Conservation (phyloP, 768 basidiomycete species). For the Mycena maculata region DNA sequence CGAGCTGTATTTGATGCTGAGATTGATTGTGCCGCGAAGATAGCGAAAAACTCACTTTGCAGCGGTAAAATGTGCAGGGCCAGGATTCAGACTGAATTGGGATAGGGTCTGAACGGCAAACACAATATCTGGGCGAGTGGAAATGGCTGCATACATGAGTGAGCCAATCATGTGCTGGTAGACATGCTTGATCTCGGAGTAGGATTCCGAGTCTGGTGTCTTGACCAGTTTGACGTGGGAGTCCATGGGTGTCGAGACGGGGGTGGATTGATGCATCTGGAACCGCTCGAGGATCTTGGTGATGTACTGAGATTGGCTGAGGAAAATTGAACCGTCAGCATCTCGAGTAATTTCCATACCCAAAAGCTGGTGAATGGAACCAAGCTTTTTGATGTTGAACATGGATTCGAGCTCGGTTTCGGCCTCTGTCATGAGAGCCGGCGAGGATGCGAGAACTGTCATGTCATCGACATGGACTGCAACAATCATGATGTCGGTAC, state of each 20-base stretch:
- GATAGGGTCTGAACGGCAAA: conserved; percentile 40
- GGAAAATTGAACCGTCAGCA: conserved; percentile 27
- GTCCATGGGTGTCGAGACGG: conserved; percentile 11
- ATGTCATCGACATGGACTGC: conserved; percentile 42
- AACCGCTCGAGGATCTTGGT: conserved; percentile 28
- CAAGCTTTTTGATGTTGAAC: conserved; percentile 34
- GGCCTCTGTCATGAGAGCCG: neutral
- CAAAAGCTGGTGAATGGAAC: conserved; percentile 34
- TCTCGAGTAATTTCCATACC: conserved; percentile 40
- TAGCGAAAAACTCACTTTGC: conserved; percentile 1
- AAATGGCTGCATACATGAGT: conserved; percentile 44
- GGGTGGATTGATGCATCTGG: conserved; percentile 19
- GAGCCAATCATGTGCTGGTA: conserved; percentile 42
- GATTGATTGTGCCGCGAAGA: conserved; percentile 7
- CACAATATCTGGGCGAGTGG: conserved; percentile 48
- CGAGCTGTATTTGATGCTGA: conserved; percentile 13
- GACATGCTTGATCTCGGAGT: conserved; percentile 30
- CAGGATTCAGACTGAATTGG: conserved; percentile 36
- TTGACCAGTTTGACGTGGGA: conserved; percentile 15
- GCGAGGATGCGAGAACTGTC: conserved; percentile 30
- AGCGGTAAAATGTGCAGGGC: conserved; percentile 8
- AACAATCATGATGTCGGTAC: conserved; percentile 16
- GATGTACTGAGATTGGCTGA: conserved; percentile 36
- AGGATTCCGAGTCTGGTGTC: conserved; percentile 14
- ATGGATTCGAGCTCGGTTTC: conserved; percentile 31